These are phyloP conservation scores for Chaetomium sp. DNA, from an alignment of 2,329 filamentous ascomycete species.

Conservation along the genomic window DNA sequence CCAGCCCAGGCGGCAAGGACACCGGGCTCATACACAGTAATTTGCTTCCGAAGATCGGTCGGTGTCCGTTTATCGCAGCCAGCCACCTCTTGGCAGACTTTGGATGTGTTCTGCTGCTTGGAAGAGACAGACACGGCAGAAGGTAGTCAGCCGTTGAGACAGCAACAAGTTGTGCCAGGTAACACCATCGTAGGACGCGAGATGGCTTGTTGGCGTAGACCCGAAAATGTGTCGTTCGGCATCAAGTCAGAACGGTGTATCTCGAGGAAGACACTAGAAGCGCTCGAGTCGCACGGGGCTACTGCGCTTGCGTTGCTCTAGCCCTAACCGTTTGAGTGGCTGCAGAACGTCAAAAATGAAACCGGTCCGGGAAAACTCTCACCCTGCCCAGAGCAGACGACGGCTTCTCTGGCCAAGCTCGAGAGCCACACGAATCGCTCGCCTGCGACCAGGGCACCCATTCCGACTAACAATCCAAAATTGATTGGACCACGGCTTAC, in stretches of 20 bases:
- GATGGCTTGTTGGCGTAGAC: not conserved
- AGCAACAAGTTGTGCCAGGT: slow-evolving; percentile 11
- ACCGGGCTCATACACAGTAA: not conserved
- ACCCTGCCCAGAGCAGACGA: not conserved
- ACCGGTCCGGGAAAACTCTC: not conserved
- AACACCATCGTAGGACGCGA: slow-evolving; percentile 7
- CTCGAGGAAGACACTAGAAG: not conserved
- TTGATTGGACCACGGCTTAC: slow-evolving; percentile 8
- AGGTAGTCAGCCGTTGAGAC: slow-evolving; percentile 16
- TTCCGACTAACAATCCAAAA: not conserved
- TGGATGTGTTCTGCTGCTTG: slow-evolving; percentile 1
- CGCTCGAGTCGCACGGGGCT: not conserved
- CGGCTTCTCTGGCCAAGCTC: not conserved
- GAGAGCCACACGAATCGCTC: not conserved
- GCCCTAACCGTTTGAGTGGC: slow-evolving; percentile 3
- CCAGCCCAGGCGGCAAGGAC: not conserved
- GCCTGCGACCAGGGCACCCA: not conserved
- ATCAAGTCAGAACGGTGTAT: not conserved
- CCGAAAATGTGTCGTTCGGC: not conserved
- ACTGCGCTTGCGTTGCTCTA: not conserved
- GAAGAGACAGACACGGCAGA: slow-evolving; percentile 12
- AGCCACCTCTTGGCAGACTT: slow-evolving; percentile 8
- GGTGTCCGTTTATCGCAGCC: not conserved
- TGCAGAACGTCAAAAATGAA: not conserved
- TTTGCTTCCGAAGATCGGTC: slow-evolving; percentile 7